Conservation (phyloP, 768 basidiomycete species). For the Mycena maculata region DNA sequence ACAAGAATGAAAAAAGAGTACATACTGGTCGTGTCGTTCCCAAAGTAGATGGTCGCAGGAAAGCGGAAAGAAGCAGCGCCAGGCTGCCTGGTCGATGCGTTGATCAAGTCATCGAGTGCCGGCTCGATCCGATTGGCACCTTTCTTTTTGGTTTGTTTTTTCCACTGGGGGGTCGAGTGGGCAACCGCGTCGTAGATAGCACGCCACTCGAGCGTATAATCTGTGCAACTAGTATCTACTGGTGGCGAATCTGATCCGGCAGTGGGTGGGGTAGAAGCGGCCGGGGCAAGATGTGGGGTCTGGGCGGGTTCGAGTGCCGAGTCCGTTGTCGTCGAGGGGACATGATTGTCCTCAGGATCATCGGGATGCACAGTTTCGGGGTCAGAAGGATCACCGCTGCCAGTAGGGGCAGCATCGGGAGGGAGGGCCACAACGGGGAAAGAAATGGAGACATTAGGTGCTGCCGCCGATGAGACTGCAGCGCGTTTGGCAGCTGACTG, state of each 20-base stretch:
- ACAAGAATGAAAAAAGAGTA: neutral
- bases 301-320: neutral
- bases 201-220: neutral
- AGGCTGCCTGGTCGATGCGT: neutral
- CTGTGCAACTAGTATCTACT: no score
- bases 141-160: constrained; percentile 9
- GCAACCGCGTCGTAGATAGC: neutral
- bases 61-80: neutral
- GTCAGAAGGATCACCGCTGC: no score
- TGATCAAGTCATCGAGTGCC: constrained; percentile 10
- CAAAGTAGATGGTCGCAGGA: constrained; percentile 10
- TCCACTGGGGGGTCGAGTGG: neutral
- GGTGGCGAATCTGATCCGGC: no score
- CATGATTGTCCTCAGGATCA: no score
- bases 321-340: no score
- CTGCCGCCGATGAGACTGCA: neutral
- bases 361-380: no score
- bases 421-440: no score
- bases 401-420: no score
- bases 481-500: neutral
- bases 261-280: neutral
- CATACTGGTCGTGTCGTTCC: constrained; percentile 15
- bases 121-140: constrained; percentile 1
- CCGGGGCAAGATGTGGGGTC: neutral
- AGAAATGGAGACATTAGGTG: neutral